These are phyloP conservation scores for Cenchrus fungigraminus DNA, from an alignment of 176 grass and related monocot species.

Conservation along the genomic window DNA sequence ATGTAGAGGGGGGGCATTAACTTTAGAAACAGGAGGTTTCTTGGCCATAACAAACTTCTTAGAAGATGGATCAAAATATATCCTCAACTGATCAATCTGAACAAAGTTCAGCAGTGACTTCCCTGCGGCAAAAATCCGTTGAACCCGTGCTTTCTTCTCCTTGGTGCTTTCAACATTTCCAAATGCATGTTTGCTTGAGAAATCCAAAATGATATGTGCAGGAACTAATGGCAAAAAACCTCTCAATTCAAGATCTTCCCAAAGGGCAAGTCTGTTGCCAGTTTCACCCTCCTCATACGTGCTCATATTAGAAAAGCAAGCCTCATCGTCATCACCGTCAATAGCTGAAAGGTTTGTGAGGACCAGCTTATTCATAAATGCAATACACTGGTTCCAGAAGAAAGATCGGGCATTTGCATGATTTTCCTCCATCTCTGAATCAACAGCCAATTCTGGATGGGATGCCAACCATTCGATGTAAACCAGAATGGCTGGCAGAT, in stretches of 20 bases:
- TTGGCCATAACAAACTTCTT: constrained; percentile 71
- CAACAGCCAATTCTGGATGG: constrained; percentile 67
- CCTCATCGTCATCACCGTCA: constrained; percentile 57
- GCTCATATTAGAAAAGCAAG: constrained; percentile 87
- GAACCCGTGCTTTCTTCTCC: constrained; percentile 70
- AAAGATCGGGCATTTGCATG: constrained; percentile 72
- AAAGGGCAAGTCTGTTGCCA: constrained; percentile 75
- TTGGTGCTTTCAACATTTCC: constrained; percentile 66
- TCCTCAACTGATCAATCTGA: constrained; percentile 65
- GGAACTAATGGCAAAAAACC: constrained; percentile 81
- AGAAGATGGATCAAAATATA: constrained; percentile 72
- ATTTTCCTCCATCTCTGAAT: constrained; percentile 77
- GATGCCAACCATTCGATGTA: constrained; percentile 91
- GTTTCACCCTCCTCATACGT: constrained; percentile 80
- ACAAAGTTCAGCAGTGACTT: constrained; percentile 61
- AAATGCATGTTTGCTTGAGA: constrained; percentile 69
- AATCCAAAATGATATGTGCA: constrained; percentile 89
- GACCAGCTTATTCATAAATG: constrained; percentile 81
- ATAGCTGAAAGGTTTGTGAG: constrained; percentile 60
- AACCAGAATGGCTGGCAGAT: constrained; percentile 75
- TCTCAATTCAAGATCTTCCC: constrained; percentile 93
- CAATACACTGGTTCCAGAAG: constrained; percentile 90
- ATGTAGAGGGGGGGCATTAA: not conserved
- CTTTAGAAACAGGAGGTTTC: constrained; percentile 54
- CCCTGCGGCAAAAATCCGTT: constrained; percentile 78